Evolutionary conservation across 169 alveolate species (phyloP).

Genomic region (Plasmodium reichenowi): DNA sequence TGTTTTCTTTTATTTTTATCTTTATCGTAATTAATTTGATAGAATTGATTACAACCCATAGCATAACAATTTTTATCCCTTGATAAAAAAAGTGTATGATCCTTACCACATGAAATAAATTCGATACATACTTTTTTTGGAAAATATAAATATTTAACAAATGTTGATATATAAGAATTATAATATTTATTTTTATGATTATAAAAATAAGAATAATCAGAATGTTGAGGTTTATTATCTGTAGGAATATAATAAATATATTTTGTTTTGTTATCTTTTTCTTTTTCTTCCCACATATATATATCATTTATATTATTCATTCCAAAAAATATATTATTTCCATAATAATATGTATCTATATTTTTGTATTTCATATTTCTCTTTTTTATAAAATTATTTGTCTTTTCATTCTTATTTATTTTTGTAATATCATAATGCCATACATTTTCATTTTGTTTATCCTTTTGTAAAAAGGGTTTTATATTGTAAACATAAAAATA

Average conservation of each 20-base stretch:
- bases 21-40: conserved; percentile 35
- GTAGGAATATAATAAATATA: too few species aligned
- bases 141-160: conserved; percentile 37
- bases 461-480: background rate
- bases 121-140: conserved; percentile 25
- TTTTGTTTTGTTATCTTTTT: too few species aligned
- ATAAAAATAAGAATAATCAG: background rate
- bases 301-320: conserved; percentile 16
- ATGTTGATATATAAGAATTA: conserved; percentile 22
- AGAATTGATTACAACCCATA: conserved; percentile 32
- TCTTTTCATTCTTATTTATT: background rate
- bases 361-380: background rate
- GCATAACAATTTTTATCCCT: conserved; percentile 62
- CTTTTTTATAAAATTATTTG: background rate
- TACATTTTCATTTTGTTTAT: background rate
- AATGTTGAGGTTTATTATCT: too few species aligned
- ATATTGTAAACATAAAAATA: background rate
- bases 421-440: conserved; percentile 5
- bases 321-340: conserved; percentile 24
- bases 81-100: conserved; percentile 56
- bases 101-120: conserved; percentile 47
- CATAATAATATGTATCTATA: background rate
- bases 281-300: conserved; percentile 20
- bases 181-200: background rate
- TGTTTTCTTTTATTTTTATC: background rate